Conservation (phyloP, 2,329 filamentous ascomycete species). For the Fusarium buxicola region DNA sequence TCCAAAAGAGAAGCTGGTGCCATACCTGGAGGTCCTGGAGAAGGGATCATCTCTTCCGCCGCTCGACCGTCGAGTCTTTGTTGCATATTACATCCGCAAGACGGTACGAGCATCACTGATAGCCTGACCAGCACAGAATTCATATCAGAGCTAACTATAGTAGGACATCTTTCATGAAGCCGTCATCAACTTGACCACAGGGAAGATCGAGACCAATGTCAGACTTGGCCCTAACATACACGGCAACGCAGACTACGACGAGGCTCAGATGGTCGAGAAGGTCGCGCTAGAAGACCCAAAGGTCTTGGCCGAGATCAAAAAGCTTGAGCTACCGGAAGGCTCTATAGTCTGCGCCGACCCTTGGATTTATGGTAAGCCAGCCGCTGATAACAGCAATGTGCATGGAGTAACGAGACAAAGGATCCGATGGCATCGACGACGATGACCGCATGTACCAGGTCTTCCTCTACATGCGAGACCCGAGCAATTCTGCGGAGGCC, state of each 20-base stretch:
- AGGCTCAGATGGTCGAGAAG: slow-evolving; percentile 34
- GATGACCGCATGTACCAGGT: slow-evolving; percentile 38
- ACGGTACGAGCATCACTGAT: slow-evolving; percentile 20
- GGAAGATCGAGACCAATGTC: slow-evolving; percentile 30
- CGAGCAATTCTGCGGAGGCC: slow-evolving; percentile 24
- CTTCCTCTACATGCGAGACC: slow-evolving; percentile 38
- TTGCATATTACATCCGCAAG: slow-evolving; percentile 33
- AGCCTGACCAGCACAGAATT: neutral
- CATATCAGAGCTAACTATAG: neutral
- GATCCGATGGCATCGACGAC: slow-evolving; percentile 35
- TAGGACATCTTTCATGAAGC: slow-evolving; percentile 38
- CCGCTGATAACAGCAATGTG: fast-evolving
- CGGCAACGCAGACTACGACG: slow-evolving; percentile 32
- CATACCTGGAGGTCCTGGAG: slow-evolving; percentile 25
- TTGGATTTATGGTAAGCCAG: slow-evolving; percentile 34
- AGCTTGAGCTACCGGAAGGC: slow-evolving; percentile 32
- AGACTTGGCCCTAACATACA: slow-evolving; percentile 34
- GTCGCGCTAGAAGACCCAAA: slow-evolving; percentile 27
- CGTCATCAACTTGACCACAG: slow-evolving; percentile 27
- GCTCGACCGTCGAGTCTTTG: slow-evolving; percentile 31
- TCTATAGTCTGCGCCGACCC: slow-evolving; percentile 35
- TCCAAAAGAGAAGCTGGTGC: slow-evolving; percentile 27
- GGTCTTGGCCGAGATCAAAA: slow-evolving; percentile 27
- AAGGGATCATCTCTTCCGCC: slow-evolving; percentile 5
- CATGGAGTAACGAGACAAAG: slow-evolving; percentile 1